Percentiles rank a stretch among this genome's conserved stretches.
Conservation (phyloP, 441 rosid species). For the Mallotus repandus region DNA sequence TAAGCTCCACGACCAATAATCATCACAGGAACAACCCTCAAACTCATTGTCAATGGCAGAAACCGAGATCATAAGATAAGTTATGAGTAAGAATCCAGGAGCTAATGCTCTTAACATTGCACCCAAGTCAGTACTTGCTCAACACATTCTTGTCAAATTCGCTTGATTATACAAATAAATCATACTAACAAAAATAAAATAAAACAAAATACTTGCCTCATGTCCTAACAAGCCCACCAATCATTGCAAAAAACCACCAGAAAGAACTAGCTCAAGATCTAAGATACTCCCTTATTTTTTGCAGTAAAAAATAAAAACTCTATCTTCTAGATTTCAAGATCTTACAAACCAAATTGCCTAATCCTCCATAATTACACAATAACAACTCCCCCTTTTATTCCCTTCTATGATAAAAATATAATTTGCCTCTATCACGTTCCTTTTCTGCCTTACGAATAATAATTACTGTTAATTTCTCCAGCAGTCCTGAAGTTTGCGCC, state of each 20-base stretch:
- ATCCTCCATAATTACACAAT: slow-evolving; percentile 10
- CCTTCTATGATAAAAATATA: not conserved
- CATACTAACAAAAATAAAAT: not conserved
- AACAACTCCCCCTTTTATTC: not conserved
- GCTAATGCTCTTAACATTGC: slow-evolving; percentile 53
- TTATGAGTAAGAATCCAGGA: slow-evolving; percentile 44
- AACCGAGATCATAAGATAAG: slow-evolving; percentile 35
- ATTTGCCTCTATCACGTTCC: not conserved
- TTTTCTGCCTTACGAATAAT: not conserved
- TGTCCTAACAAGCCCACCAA: not conserved
- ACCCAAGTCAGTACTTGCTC: slow-evolving; percentile 25
- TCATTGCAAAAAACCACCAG: not conserved
- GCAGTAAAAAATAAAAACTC: not conserved
- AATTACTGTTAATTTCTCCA: not conserved
- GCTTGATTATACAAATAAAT: not conserved
- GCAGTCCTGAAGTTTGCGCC: not conserved
- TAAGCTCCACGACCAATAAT: slow-evolving; percentile 76
- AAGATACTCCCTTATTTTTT: slow-evolving; percentile 1
- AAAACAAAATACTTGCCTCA: slow-evolving; percentile 1
- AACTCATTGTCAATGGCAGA: slow-evolving; percentile 52
- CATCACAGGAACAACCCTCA: slow-evolving; percentile 77
- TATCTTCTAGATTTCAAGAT: slow-evolving; percentile 23
- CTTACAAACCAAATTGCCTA: slow-evolving; percentile 12
- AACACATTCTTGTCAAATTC: slow-evolving; percentile 25
- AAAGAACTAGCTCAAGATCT: slow-evolving; percentile 21